Evolutionary conservation across 495 filamentous ascomycete species (phyloP).

Genomic region (Hypomontagnella monticulosa): DNA sequence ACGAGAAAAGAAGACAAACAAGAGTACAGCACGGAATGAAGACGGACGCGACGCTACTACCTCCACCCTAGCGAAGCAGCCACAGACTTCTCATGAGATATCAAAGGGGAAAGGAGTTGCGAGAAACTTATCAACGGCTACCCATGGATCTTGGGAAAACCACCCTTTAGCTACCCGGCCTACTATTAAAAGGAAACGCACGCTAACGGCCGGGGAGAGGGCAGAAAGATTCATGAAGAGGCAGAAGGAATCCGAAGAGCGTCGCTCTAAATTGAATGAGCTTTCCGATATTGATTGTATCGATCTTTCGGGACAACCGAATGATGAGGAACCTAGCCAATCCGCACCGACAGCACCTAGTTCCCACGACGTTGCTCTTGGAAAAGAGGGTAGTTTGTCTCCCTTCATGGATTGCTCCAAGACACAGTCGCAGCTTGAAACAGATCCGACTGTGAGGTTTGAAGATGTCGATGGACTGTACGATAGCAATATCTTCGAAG

Average conservation of each 20-base stretch:
- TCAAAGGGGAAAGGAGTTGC: not conserved
- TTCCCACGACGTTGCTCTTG: conserved; percentile 5
- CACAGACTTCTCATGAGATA: not conserved
- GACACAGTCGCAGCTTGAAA: not conserved
- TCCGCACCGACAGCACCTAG: not conserved
- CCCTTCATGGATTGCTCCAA: conserved; percentile 24
- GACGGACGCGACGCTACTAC: not conserved
- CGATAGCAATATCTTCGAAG: conserved; percentile 26
- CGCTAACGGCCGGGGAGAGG: not conserved
- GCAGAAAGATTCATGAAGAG: not conserved
- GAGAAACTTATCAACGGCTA: not conserved
- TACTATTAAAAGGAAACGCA: conserved; percentile 32
- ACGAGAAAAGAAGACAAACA: conserved; percentile 50
- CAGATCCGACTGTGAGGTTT: not conserved
- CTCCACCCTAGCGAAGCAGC: not conserved
- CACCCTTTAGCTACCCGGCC: not conserved
- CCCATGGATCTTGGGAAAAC: too few species aligned
- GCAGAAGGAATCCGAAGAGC: not conserved
- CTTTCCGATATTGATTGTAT: conserved; percentile 50
- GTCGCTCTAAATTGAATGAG: conserved; percentile 12
- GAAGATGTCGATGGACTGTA: not conserved
- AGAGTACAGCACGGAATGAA: conserved; percentile 1
- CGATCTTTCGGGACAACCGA: conserved; percentile 42
- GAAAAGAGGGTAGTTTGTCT: conserved; percentile 14
- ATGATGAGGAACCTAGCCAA: conserved; percentile 23